Evolutionary conservation across 2,329 filamentous ascomycete species (phyloP).

Genomic region (Massarina eburnea): DNA sequence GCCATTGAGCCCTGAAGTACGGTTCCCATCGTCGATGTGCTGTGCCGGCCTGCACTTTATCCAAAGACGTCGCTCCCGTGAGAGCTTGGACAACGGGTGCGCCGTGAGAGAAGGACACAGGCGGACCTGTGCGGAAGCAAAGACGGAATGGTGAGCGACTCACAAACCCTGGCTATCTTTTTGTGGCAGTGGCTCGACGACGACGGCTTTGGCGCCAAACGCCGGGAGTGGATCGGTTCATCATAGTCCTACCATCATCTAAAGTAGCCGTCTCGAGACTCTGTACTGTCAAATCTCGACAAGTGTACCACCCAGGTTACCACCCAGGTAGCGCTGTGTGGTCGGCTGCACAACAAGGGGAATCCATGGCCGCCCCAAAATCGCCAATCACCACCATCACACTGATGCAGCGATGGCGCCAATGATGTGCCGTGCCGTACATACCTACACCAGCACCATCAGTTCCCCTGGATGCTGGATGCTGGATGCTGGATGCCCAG

Average conservation of each 20-base stretch:
- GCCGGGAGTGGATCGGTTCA: neutral
- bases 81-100: no score
- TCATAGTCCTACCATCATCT: neutral
- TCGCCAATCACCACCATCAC: conserved; percentile 3
- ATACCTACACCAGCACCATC: no score
- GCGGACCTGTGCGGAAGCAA: neutral
- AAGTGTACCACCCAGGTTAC: no score
- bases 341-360: neutral
- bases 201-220: neutral
- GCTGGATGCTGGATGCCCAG: no score
- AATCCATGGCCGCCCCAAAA: neutral
- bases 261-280: no score
- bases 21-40: no score
- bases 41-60: no score
- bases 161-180: neutral
- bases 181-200: neutral
- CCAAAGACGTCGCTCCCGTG: no score
- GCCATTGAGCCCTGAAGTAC: no score
- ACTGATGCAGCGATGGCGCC: neutral
- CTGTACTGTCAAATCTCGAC: no score
- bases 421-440: neutral
- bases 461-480: neutral
- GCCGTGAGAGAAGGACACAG: no score
- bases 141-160: neutral
- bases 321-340: no score